Conservation (phyloP, 1,284 basidiomycete species). For the Irpex sp. region DNA sequence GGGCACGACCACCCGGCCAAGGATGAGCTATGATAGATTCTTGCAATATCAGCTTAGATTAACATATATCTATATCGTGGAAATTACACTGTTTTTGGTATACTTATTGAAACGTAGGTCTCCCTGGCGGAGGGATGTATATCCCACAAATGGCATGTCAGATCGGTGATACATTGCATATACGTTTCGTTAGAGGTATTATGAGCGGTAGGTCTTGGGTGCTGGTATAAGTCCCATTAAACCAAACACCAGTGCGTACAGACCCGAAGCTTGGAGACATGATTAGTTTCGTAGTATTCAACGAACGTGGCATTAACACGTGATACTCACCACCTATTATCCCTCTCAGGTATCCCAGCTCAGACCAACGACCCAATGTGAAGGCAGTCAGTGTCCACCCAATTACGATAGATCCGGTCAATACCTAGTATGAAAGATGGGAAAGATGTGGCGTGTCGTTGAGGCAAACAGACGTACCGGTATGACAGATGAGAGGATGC, state of each 20-base stretch:
- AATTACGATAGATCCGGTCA: constrained; percentile 61
- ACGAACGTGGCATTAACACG: constrained; percentile 2
- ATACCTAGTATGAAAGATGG: constrained; percentile 21
- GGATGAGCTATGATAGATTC: constrained; percentile 44
- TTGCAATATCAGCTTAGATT: neutral
- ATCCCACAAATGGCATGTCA: neutral
- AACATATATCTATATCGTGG: neutral
- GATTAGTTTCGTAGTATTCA: neutral
- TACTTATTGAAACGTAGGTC: too few species aligned
- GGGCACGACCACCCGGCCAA: constrained; percentile 31
- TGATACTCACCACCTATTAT: constrained; percentile 50
- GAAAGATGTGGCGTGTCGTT: constrained; percentile 10
- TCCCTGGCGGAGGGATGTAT: too few species aligned
- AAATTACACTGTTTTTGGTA: neutral
- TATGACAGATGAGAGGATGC: constrained; percentile 52
- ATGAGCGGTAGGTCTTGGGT: constrained; percentile 30
- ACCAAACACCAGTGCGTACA: constrained; percentile 66
- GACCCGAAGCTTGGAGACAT: constrained; percentile 43
- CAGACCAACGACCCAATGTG: constrained; percentile 59
- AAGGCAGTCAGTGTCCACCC: constrained; percentile 62
- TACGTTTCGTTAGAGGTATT: neutral
- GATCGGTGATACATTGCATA: neutral
- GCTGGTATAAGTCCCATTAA: constrained; percentile 64
- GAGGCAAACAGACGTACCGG: constrained; percentile 27
- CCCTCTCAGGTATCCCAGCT: constrained; percentile 57